These are phyloP conservation scores for Mortierella claussenii DNA, from an alignment of 192 early-diverging fungal species.

Conservation along the genomic window DNA sequence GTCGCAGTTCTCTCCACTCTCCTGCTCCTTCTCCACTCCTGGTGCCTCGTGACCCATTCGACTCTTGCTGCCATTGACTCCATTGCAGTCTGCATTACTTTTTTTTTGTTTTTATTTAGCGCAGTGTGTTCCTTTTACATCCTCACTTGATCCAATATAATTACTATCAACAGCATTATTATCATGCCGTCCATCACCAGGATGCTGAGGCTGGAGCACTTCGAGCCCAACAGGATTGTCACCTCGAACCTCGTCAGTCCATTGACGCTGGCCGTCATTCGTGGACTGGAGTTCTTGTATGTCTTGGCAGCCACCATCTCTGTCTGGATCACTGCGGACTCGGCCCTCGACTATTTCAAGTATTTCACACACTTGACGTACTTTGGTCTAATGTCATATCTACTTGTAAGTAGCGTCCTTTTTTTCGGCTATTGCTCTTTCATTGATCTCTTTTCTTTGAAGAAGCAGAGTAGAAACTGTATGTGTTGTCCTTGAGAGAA, in stretches of 20 bases:
- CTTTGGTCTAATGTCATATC: slow-evolving; percentile 42
- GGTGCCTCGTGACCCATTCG: no score
- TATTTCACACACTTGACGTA: slow-evolving; percentile 49
- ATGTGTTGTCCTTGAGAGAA: no score
- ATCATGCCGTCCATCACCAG: slow-evolving; percentile 12
- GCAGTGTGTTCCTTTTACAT: no score
- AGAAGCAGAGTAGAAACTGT: no score
- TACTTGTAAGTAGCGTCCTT: slow-evolving; percentile 18
- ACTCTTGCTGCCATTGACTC: no score
- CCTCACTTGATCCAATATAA: no score
- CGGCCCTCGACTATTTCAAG: slow-evolving; percentile 13
- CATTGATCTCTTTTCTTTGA: no score
- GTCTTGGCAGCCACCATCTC: slow-evolving; percentile 22
- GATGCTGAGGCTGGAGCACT: slow-evolving; percentile 26
- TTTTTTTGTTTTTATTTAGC: no score
- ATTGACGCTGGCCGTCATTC: slow-evolving; percentile 22
- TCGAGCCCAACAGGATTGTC: slow-evolving; percentile 53
- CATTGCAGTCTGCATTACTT: no score
- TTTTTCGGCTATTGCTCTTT: not conserved
- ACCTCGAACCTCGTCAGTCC: slow-evolving; percentile 51
- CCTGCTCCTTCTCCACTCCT: no score
- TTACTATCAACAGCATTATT: no score
- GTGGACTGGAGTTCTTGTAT: slow-evolving; percentile 30
- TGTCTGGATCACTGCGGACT: slow-evolving; percentile 6
- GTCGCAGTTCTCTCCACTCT: no score